These are phyloP conservation scores for Naumovozyma castellii DNA, from an alignment of 805 yeast genomes.

Conservation along the genomic window DNA sequence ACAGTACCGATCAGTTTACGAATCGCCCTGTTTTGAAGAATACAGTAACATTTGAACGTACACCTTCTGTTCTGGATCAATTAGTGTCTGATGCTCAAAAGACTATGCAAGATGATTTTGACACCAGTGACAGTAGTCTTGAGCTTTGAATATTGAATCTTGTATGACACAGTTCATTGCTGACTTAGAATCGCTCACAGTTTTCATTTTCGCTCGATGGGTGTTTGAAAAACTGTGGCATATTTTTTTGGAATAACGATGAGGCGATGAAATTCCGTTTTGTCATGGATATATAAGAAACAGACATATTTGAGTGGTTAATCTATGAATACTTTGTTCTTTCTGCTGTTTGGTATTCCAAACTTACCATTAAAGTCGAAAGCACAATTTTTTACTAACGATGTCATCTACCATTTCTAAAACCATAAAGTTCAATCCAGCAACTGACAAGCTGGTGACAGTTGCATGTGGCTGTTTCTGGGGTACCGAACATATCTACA, in stretches of 20 bases:
- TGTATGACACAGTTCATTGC: background rate
- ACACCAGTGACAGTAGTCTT: background rate
- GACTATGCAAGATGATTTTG: background rate
- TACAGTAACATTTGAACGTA: background rate
- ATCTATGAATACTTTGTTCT: too few relatives aligned
- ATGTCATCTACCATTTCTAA: constrained; percentile 30
- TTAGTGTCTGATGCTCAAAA: constrained; percentile 1
- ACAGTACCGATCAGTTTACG: background rate
- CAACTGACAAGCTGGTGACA: constrained; percentile 45
- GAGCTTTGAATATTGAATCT: background rate
- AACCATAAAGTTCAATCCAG: constrained; percentile 33
- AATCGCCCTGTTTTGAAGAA: background rate
- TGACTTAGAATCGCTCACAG: background rate
- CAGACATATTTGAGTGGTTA: too few relatives aligned
- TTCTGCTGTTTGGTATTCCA: too few relatives aligned
- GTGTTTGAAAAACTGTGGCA: background rate
- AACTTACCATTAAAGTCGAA: too few relatives aligned
- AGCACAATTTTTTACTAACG: background rate
- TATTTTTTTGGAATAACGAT: too few relatives aligned
- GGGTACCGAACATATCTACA: constrained; percentile 81
- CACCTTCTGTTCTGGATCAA: constrained; percentile 1
- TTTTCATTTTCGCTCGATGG: background rate
- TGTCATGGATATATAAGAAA: too few relatives aligned
- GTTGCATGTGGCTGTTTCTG: constrained; percentile 71
- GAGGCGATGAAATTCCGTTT: too few relatives aligned